Evolutionary conservation across 2,329 filamentous ascomycete genomes (phyloP), one percentile per base, ranked within the genome.

Genomic region (Fusarium bulbicola): DNA sequence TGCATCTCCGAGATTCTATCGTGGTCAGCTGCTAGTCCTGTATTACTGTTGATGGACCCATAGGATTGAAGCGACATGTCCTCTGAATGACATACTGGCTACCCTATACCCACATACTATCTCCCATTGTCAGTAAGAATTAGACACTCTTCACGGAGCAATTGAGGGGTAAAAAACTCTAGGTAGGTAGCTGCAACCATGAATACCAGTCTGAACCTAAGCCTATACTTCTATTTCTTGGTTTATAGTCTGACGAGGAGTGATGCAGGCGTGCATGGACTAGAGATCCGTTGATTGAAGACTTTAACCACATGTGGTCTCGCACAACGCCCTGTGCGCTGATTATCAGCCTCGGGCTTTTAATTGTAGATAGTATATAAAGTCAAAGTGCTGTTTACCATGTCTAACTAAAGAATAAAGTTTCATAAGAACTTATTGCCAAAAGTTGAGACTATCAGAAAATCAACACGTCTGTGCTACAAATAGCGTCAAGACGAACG

Each of bases 11-110:
- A 30, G 45, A 49, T 39, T 26, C 14, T 24, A 66, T 43, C 37
- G 28, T 54, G 59, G 59, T 72, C 66, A 64, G 59, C 66, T 71
- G 59, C 56, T 53, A 50, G 49, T 49, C 30, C 50, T 34, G 52
- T 36, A 32, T 47, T 37, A 39, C 46, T 40, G 11, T 40, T 26
- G 26, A 37, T 52, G 9, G 47, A 28, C 37, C 63, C 45, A 49
- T 54, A 40, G 49, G 28, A 67, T 57, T 40, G 24, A 43, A 15
- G 37, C 32, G n/a, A 30, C 21, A 32, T 21, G 26, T 26, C 24
- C 32, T 28, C 14, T 5, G 10, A 53, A 26, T 10, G 13, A 18
- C 24, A 42, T 14, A 21, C 10, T 14, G 6, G 14, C 20, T 53
- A 34, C 39, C 37, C 50, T 68, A 45, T 16, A 58, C 28, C 6